phyloP scores from a whole-genome alignment of 2,329 filamentous ascomycete genomes.

The Cladobotryum protrusum region DNA sequence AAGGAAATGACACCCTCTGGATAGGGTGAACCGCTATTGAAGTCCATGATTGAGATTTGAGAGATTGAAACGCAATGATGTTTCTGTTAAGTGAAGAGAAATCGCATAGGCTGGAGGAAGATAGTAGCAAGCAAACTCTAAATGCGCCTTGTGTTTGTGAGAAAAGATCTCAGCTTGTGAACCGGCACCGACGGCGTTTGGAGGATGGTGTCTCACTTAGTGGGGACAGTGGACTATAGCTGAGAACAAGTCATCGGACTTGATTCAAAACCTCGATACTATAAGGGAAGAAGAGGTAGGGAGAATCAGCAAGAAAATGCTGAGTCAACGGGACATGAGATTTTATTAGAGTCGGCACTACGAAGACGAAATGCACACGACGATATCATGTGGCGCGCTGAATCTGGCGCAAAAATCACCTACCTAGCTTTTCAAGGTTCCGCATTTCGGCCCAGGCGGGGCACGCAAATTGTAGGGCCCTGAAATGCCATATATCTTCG shows the following conservation, averaged over 20 bases:
- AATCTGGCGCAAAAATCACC: background rate
- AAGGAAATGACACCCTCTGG: constrained; percentile 77
- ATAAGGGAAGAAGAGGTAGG: background rate
- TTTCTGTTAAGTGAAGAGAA: background rate
- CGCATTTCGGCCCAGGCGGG: too few relatives aligned
- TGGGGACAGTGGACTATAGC: background rate
- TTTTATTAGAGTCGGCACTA: background rate
- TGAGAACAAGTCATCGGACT: too few relatives aligned
- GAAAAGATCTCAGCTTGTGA: too few relatives aligned
- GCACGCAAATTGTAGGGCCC: too few relatives aligned
- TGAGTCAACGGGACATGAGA: background rate
- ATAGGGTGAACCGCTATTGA: constrained; percentile 59
- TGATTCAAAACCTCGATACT: background rate
- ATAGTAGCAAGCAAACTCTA: too few relatives aligned
- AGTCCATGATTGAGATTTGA: constrained; percentile 44
- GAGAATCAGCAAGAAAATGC: background rate
- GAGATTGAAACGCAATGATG: too few relatives aligned
- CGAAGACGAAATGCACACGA: too few relatives aligned
- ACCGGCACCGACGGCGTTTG: background rate
- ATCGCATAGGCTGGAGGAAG: background rate
- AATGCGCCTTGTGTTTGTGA: too few relatives aligned
- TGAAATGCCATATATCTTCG: too few relatives aligned
- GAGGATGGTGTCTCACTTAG: background rate
- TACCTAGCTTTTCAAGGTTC: too few relatives aligned
- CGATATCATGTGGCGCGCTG: too few relatives aligned